Conservation (phyloP, 2,329 filamentous ascomycete genomes). For the Lasiodiplodia gonubiensis region DNA sequence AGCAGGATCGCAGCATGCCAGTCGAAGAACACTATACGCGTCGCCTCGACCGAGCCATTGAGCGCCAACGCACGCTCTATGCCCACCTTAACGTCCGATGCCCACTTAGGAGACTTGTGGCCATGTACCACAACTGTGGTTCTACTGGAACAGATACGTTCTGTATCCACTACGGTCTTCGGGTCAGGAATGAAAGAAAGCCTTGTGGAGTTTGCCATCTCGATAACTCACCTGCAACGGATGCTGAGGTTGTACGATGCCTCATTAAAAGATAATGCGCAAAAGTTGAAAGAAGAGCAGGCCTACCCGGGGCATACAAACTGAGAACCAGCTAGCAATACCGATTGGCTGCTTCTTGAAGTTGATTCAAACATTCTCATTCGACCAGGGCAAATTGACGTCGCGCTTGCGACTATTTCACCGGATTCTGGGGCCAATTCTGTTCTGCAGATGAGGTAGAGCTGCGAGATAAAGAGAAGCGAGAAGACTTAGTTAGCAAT, state of each 20-base stretch:
- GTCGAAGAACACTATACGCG: conserved; percentile 39
- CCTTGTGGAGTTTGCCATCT: conserved; percentile 53
- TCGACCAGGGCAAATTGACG: conserved; percentile 65
- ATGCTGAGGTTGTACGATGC: conserved; percentile 51
- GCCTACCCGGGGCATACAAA: conserved; percentile 58
- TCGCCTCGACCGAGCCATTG: conserved; percentile 31
- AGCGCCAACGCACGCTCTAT: neutral
- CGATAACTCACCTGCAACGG: conserved; percentile 54
- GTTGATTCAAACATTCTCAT: conserved; percentile 69
- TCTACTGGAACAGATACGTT: conserved; percentile 57
- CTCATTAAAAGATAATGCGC: conserved; percentile 31
- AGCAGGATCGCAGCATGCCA: conserved; percentile 34
- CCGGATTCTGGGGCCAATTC: conserved; percentile 61
- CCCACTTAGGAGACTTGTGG: no score
- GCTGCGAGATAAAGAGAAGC: no score
- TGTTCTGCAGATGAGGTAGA: conserved; percentile 68
- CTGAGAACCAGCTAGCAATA: conserved; percentile 60
- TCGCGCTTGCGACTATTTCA: conserved; percentile 65
- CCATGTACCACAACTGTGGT: neutral
- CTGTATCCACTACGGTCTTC: conserved; percentile 39
- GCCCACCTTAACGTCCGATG: no score
- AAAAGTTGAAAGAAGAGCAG: conserved; percentile 50
- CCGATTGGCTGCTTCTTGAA: conserved; percentile 71
- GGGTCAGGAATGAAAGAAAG: conserved; percentile 46
- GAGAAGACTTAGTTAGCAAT: no score